Percentiles rank a stretch among this genome's conserved stretches.
These are phyloP conservation scores for Sporisorium graminicola DNA, from an alignment of 1,284 basidiomycete species.

Conservation along the genomic window DNA sequence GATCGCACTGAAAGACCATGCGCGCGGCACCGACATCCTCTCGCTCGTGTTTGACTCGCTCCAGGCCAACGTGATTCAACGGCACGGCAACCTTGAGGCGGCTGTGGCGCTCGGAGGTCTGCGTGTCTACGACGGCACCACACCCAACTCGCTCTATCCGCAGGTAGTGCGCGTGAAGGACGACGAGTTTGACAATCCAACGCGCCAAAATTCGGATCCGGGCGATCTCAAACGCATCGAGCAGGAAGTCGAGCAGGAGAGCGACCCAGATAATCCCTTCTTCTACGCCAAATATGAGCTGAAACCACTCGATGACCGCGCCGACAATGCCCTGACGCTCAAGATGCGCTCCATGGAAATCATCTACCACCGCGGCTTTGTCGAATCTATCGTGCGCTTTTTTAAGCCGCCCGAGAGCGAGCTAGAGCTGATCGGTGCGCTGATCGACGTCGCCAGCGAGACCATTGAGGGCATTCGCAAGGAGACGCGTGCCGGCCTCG, in stretches of 20 bases:
- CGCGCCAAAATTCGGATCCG: slow-evolving; percentile 40
- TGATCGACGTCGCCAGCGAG: slow-evolving; percentile 85
- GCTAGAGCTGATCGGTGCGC: slow-evolving; percentile 85
- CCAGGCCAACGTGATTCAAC: slow-evolving; percentile 85
- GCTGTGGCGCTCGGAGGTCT: slow-evolving; percentile 88
- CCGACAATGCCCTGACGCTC: slow-evolving; percentile 90
- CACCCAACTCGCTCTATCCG: slow-evolving; percentile 82
- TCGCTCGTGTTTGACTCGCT: slow-evolving; percentile 91
- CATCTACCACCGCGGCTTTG: slow-evolving; percentile 93
- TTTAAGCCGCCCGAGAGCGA: slow-evolving; percentile 95
- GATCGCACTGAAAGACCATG: slow-evolving; percentile 61
- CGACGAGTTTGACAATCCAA: slow-evolving; percentile 54
- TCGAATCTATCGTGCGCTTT: slow-evolving; percentile 92
- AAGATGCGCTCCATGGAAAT: slow-evolving; percentile 97
- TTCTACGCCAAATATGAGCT: slow-evolving; percentile 93
- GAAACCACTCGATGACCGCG: slow-evolving; percentile 90
- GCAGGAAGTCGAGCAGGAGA: slow-evolving; percentile 64
- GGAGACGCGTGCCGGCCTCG: slow-evolving; percentile 93
- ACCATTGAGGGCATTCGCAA: slow-evolving; percentile 94
- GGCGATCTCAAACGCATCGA: slow-evolving; percentile 62
- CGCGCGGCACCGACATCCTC: slow-evolving; percentile 77
- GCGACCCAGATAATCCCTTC: slow-evolving; percentile 78
- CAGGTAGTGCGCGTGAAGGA: slow-evolving; percentile 95
- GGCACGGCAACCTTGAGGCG: slow-evolving; percentile 86
- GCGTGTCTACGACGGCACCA: slow-evolving; percentile 91